These are phyloP conservation scores for Histomonas meleagridis DNA, from an alignment of 208 protist genomes.

Conservation along the genomic window DNA sequence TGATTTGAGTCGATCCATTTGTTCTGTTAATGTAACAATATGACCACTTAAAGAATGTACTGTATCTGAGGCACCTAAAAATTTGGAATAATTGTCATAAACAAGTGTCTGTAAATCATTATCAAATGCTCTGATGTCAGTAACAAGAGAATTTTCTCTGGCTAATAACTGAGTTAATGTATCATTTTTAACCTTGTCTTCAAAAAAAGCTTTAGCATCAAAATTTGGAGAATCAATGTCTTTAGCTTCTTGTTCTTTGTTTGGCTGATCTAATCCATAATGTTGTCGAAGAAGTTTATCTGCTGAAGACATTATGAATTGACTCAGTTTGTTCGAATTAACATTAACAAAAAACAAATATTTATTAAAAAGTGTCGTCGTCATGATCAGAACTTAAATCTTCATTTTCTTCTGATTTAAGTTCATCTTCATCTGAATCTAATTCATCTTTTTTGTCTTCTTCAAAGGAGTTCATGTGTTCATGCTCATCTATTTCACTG, in stretches of 20 bases:
- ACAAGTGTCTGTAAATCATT: not conserved
- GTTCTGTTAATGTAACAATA: not conserved
- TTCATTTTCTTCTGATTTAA: too few species aligned
- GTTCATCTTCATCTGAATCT: too few species aligned
- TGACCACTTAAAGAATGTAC: not conserved
- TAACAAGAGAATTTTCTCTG: not conserved
- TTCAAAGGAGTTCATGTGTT: too few species aligned
- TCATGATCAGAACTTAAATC: too few species aligned
- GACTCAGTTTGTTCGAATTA: too few species aligned
- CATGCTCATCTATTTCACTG: too few species aligned
- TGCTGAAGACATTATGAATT: conserved; percentile 28
- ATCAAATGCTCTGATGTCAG: not conserved
- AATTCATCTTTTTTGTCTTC: too few species aligned
- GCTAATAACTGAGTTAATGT: not conserved
- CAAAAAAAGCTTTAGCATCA: not conserved
- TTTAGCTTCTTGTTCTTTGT: not conserved
- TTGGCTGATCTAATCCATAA: not conserved
- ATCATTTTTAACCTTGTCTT: not conserved
- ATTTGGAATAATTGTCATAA: conserved; percentile 18
- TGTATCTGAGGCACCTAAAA: not conserved
- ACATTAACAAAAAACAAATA: too few species aligned
- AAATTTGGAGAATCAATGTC: conserved; percentile 34
- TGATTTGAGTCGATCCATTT: not conserved
- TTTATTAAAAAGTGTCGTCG: too few species aligned
- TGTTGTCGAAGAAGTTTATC: not conserved